Evolutionary conservation across 805 yeast genomes (phyloP).

Genomic region (Candida pseudofarinosa): DNA sequence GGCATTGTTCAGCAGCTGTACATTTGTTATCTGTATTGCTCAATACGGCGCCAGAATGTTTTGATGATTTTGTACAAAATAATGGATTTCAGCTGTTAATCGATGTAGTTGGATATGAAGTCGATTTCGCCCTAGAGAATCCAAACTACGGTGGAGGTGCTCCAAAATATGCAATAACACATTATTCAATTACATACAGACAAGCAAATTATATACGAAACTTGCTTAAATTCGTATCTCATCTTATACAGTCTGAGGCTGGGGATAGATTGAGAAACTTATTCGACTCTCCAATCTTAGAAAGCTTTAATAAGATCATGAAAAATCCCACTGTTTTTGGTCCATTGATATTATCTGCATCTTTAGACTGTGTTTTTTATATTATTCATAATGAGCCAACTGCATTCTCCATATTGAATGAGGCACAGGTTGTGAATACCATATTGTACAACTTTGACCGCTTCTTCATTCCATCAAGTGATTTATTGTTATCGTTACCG

Average conservation of each 20-base stretch:
- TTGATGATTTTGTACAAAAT: slow-evolving; percentile 59
- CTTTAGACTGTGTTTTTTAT: slow-evolving; percentile 60
- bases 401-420: slow-evolving; percentile 70
- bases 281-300: slow-evolving; percentile 77
- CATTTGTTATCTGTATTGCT: slow-evolving; percentile 50
- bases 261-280: slow-evolving; percentile 83
- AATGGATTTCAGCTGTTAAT: slow-evolving; percentile 66
- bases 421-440: slow-evolving; percentile 66
- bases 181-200: slow-evolving; percentile 51
- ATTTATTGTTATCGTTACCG: slow-evolving; percentile 58
- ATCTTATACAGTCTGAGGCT: slow-evolving; percentile 64
- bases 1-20: slow-evolving; percentile 60
- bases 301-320: slow-evolving; percentile 56
- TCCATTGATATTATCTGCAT: slow-evolving; percentile 52
- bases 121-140: slow-evolving; percentile 56
- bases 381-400: slow-evolving; percentile 91
- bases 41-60: slow-evolving; percentile 42
- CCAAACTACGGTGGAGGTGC: slow-evolving; percentile 58
- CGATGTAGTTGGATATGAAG: slow-evolving; percentile 58
- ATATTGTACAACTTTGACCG: slow-evolving; percentile 54
- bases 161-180: slow-evolving; percentile 46
- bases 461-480: slow-evolving; percentile 56
- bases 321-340: slow-evolving; percentile 62
- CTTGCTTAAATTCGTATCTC: slow-evolving; percentile 58
- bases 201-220: slow-evolving; percentile 50